Evolutionary conservation across 139 green algal species (phyloP).

Genomic region (Pleodorina starrii): DNA sequence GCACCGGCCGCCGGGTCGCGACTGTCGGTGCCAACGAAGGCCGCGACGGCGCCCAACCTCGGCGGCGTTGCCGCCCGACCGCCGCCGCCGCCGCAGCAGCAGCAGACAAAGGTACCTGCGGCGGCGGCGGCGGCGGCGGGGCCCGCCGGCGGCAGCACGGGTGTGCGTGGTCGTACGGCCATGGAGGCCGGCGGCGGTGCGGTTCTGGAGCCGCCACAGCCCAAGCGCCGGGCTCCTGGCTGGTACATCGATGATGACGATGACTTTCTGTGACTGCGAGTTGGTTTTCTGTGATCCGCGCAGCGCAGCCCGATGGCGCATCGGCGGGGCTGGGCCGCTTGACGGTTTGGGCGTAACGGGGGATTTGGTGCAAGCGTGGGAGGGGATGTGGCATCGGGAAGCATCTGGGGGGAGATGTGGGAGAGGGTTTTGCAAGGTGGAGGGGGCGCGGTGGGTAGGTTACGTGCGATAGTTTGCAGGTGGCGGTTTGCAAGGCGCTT

Average conservation of each 20-base stretch:
- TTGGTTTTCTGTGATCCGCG: too few relatives aligned
- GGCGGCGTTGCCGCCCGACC: too few relatives aligned
- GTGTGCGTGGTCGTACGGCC: background rate
- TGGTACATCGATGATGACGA: slow-evolving; percentile 44
- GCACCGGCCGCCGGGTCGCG: background rate
- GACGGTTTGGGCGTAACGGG: too few relatives aligned
- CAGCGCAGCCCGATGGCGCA: too few relatives aligned
- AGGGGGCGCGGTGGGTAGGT: too few relatives aligned
- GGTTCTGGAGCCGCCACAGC: background rate
- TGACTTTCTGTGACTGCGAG: slow-evolving; percentile 12
- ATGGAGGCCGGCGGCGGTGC: background rate
- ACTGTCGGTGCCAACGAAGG: background rate
- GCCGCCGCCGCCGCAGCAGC: background rate
- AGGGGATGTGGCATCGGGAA: too few relatives aligned
- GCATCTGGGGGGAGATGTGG: too few relatives aligned
- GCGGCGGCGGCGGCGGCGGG: background rate
- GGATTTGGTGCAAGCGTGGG: too few relatives aligned
- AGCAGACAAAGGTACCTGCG: background rate
- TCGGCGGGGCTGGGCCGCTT: too few relatives aligned
- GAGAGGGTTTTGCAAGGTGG: too few relatives aligned
- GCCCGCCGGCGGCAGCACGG: background rate
- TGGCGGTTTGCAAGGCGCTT: too few relatives aligned
- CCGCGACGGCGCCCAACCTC: background rate
- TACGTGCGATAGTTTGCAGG: too few relatives aligned
- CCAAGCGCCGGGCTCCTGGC: slow-evolving; percentile 27